Evolutionary conservation across 208 protist genomes (phyloP).

Genomic region (Leishmania guyanensis): DNA sequence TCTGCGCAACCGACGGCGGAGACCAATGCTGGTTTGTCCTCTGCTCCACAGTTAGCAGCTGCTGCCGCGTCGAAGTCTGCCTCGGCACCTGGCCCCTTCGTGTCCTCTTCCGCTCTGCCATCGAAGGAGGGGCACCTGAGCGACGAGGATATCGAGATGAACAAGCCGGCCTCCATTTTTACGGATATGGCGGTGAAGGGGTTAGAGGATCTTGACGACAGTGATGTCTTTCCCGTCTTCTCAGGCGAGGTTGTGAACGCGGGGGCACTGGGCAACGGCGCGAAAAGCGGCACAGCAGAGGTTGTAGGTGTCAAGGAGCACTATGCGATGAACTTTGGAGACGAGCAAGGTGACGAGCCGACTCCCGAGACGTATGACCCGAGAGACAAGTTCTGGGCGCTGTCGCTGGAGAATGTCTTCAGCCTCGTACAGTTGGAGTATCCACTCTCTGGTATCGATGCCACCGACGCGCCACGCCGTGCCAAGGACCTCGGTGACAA

Average conservation of each 20-base stretch:
- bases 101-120: background rate
- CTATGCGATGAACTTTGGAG: conserved; percentile 54
- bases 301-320: conserved; percentile 16
- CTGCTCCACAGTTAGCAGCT: background rate
- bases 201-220: conserved; percentile 2
- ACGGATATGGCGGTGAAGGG: conserved; percentile 1
- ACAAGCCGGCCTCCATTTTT: background rate
- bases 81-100: background rate
- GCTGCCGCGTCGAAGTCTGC: background rate
- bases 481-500: conserved; percentile 75
- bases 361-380: conserved; percentile 63
- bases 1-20: background rate
- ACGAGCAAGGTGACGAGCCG: conserved; percentile 61
- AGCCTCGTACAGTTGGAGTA: conserved; percentile 78
- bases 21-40: background rate
- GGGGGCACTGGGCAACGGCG: background rate
- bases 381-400: conserved; percentile 70
- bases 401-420: conserved; percentile 69
- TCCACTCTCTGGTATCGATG: conserved; percentile 42
- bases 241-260: conserved; percentile 5
- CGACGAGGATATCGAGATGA: conserved; percentile 16
- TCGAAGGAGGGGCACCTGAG: conserved; percentile 13
- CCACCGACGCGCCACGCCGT: conserved; percentile 52
- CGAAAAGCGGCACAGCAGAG: background rate
- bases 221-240: conserved; percentile 1